These are phyloP conservation scores for Vitis labrusca DNA, from an alignment of 164 flowering plant species.

Conservation along the genomic window DNA sequence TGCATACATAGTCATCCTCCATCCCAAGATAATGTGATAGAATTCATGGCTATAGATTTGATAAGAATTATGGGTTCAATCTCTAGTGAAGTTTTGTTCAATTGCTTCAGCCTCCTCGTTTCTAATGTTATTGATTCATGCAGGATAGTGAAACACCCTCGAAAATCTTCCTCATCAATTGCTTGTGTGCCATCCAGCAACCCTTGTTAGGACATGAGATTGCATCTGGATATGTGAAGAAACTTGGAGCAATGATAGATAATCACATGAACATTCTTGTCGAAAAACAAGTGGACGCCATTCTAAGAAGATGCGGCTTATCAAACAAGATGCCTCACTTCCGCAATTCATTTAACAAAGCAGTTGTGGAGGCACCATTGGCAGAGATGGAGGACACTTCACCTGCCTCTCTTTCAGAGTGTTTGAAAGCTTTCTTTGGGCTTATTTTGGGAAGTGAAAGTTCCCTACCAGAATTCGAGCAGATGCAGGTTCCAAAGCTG, in stretches of 20 bases:
- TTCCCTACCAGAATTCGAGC: conserved; percentile 89
- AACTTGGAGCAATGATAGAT: conserved; percentile 67
- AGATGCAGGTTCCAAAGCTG: conserved; percentile 78
- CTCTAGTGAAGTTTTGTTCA: background rate
- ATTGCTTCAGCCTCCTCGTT: background rate
- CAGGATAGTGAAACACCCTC: conserved; percentile 75
- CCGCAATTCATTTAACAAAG: conserved; percentile 25
- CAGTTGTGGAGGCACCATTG: conserved; percentile 34
- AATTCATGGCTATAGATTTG: background rate
- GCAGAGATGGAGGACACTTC: conserved; percentile 71
- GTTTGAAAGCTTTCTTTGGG: conserved; percentile 74
- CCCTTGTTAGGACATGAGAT: conserved; percentile 74
- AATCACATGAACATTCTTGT: conserved; percentile 55
- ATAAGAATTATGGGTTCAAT: background rate
- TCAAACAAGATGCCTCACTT: conserved; percentile 59
- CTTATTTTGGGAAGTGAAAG: conserved; percentile 77
- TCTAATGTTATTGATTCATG: conserved; percentile 6
- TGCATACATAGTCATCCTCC: too few relatives aligned
- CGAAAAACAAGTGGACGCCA: conserved; percentile 72
- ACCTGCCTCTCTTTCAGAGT: conserved; percentile 67
- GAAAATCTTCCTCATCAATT: conserved; percentile 90
- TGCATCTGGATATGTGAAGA: conserved; percentile 65
- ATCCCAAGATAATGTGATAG: background rate
- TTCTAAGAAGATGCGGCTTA: conserved; percentile 73
- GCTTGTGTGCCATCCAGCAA: conserved; percentile 85